phyloP scores from a whole-genome alignment of 495 filamentous ascomycete genomes.

The Hapsidospora chrysogenum region DNA sequence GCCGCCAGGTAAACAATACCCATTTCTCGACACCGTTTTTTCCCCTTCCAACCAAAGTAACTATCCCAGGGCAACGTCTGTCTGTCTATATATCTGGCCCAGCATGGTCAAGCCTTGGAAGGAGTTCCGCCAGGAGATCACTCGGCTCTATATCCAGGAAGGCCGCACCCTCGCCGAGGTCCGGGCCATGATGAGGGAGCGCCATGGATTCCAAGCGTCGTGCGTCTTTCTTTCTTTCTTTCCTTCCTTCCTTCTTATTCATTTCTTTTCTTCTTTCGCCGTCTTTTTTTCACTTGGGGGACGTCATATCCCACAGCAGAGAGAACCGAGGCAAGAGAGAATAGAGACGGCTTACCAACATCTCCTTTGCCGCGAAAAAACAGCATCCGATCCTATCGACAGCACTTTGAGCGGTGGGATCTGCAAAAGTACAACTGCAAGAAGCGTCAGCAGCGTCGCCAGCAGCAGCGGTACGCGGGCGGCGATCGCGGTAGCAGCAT shows the following conservation, averaged over 20 bases:
- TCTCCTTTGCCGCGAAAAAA: too few species aligned
- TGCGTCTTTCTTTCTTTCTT: slow-evolving; percentile 9
- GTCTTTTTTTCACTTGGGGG: too few species aligned
- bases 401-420: not conserved
- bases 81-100: too few species aligned
- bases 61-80: too few species aligned
- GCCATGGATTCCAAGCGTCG: slow-evolving; percentile 27
- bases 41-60: too few species aligned
- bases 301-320: too few species aligned
- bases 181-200: not conserved
- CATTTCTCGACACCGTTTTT: too few species aligned
- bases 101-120: not conserved
- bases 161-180: not conserved
- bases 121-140: not conserved
- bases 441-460: not conserved
- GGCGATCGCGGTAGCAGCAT: not conserved
- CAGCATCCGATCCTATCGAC: not conserved
- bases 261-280: not conserved
- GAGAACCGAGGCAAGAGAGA: too few species aligned
- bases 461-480: not conserved
- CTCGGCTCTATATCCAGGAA: not conserved
- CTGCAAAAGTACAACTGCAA: not conserved
- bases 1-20: too few species aligned
- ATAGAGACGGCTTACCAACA: too few species aligned
- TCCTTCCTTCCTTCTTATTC: not conserved